Conservation (phyloP, 2,329 filamentous ascomycete species). For the Raffaelea ambrosiae region DNA sequence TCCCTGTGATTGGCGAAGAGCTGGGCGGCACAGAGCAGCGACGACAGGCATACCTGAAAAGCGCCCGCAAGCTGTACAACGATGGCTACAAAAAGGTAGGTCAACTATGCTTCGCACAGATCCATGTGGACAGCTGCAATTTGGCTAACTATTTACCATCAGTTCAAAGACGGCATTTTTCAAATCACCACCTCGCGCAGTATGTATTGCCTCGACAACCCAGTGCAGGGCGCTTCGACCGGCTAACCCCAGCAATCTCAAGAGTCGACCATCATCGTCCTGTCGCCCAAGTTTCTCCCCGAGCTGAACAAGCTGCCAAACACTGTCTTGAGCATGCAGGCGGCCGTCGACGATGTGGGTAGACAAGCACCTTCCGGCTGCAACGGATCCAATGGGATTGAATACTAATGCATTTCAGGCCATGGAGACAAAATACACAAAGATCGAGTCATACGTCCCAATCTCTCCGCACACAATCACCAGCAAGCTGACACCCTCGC, state of each 20-base stretch:
- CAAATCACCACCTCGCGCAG: constrained; percentile 3
- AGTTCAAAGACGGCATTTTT: constrained; percentile 6
- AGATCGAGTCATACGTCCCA: constrained; percentile 9
- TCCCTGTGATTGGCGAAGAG: constrained; percentile 3
- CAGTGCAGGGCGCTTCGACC: neutral
- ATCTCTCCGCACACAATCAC: neutral
- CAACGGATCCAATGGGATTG: neutral
- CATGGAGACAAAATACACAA: constrained; percentile 22
- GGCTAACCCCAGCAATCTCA: neutral
- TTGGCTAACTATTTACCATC: neutral
- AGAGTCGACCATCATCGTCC: constrained; percentile 19
- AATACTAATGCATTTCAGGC: neutral
- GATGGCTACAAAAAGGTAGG: constrained; percentile 5
- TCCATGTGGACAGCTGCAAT: neutral
- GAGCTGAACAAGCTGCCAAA: constrained; percentile 24
- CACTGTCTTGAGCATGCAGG: constrained; percentile 20
- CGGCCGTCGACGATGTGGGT: constrained; percentile 17
- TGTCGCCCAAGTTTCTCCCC: constrained; percentile 20
- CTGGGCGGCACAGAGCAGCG: constrained; percentile 4
- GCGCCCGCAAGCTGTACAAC: constrained; percentile 6
- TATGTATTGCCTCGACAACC: neutral
- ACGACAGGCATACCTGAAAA: constrained; percentile 1
- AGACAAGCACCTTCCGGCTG: neutral
- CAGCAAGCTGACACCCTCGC: constrained; percentile 22
- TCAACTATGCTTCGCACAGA: neutral